phyloP scores from a whole-genome alignment of 371 early-diverging fungal genomes.

The Rhizopus delemar region DNA sequence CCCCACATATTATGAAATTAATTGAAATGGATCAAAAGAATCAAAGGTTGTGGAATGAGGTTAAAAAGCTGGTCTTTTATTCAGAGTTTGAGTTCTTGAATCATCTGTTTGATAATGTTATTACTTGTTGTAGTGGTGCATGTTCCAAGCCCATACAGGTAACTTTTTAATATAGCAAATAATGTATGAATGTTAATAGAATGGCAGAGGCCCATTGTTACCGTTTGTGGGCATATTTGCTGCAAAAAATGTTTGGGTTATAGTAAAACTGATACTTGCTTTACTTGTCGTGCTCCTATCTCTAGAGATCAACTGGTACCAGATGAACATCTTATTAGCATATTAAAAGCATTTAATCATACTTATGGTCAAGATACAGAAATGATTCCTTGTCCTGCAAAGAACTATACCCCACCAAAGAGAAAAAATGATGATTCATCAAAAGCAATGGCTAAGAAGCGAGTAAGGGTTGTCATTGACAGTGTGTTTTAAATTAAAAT shows the following conservation, averaged over 20 bases:
- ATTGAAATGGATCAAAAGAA: constrained; percentile 41
- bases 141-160: constrained; percentile 35
- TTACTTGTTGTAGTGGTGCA: constrained; percentile 28
- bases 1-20: constrained; percentile 20
- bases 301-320: constrained; percentile 7
- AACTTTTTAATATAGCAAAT: background rate
- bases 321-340: constrained; percentile 36
- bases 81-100: constrained; percentile 46
- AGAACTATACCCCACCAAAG: background rate
- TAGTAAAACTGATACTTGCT: constrained; percentile 34
- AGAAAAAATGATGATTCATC: background rate
- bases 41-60: constrained; percentile 45
- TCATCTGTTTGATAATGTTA: constrained; percentile 30
- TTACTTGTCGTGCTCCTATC: constrained; percentile 41
- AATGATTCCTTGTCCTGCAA: background rate
- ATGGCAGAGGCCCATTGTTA: constrained; percentile 55
- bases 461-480: constrained; percentile 8
- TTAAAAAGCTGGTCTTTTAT: constrained; percentile 26
- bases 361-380: constrained; percentile 8
- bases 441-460: background rate
- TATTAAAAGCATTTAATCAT: constrained; percentile 34
- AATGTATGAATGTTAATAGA: constrained; percentile 24
- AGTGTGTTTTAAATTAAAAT: constrained; percentile 42
- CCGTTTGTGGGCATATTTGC: constrained; percentile 59
- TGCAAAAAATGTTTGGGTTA: constrained; percentile 46